Evolutionary conservation across 2,329 filamentous ascomycete genomes (phyloP), one percentile per base, ranked within the genome.

Genomic region (Alternaria conjuncta): DNA sequence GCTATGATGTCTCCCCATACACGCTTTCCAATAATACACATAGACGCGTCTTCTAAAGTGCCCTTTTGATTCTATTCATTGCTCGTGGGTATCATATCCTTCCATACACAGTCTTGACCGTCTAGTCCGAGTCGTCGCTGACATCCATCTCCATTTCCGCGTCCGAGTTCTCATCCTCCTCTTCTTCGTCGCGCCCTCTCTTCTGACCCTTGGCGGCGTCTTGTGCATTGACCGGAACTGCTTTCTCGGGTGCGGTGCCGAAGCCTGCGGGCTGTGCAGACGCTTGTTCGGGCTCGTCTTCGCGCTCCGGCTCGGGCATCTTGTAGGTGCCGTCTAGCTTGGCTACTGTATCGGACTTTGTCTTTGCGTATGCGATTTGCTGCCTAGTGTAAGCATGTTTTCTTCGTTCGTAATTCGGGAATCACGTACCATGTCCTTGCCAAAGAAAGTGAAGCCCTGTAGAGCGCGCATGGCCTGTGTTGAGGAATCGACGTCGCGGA

Each of bases 261-360:
- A 80, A 80, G 10, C 69, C 71, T 12, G 87, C 84, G 74, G 87
- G 88, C 28, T 77, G 72, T 18, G 70, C 60, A 18, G 68, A 49
- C 3, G 72, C 64, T 28, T 73, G 62, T 43, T 75, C 74, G 6
- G 61, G 58, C 50, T 58, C 68, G 46, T 59, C 65, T 55, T 67
- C 70, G 36, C 65, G 70, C 36, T 75, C 71, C 18, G 70, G 44
- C 50, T 84, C 82, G 13, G 92, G 89, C 71, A 92, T 86, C 75
- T 90, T 90, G 82, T 94, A 97, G 13, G 93, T 95, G 66, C 96
- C 96, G 70, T 97, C 94, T 57, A 99, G 89, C 80, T 97, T 97
- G 32, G 93, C 89, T 66, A 99, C 89, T 23, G 92, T 91, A 79
- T 97, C 87, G 4, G 94, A 97, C 77, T 95, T 95, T 61, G 90